Evolutionary conservation across 2,329 filamentous ascomycete species (phyloP).

Genomic region (Fusarium coffeatum): DNA sequence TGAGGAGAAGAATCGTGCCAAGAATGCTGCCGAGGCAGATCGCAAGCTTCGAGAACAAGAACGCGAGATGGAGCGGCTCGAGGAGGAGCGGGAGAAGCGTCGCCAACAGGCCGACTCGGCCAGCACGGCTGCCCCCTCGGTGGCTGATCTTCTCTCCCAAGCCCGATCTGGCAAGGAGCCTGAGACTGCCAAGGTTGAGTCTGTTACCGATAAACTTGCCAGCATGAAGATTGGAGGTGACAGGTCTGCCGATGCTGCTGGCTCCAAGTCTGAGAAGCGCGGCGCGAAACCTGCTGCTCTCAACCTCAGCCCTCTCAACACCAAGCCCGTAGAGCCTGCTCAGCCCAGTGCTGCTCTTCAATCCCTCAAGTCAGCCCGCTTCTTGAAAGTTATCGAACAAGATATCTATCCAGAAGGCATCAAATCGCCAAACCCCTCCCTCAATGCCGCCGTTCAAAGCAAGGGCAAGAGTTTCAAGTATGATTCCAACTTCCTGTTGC

Average conservation of each 20-base stretch:
- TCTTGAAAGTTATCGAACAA: conserved; percentile 82
- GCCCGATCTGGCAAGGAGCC: conserved; percentile 55
- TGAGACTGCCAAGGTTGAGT: conserved; percentile 52
- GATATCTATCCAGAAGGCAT: conserved; percentile 86
- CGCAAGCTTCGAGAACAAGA: conserved; percentile 78
- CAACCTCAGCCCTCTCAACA: conserved; percentile 84
- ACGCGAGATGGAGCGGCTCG: conserved; percentile 76
- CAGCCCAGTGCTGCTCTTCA: conserved; percentile 95
- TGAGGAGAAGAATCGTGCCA: conserved; percentile 57
- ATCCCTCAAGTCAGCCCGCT: conserved; percentile 89
- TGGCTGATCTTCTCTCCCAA: conserved; percentile 64
- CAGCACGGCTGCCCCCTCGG: conserved; percentile 57
- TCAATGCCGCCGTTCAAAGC: conserved; percentile 83
- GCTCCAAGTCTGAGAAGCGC: conserved; percentile 68
- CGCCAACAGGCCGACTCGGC: conserved; percentile 63
- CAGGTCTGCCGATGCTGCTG: conserved; percentile 62
- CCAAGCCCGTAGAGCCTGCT: conserved; percentile 86
- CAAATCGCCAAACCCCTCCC: conserved; percentile 87
- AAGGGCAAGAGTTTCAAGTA: conserved; percentile 92
- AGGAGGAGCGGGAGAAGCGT: conserved; percentile 75
- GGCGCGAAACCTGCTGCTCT: conserved; percentile 83
- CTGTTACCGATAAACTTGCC: conserved; percentile 62
- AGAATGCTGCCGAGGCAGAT: conserved; percentile 67
- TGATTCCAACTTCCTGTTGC: conserved; percentile 92
- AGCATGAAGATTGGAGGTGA: conserved; percentile 63